A percentile compares a stretch with the other conserved stretches of the same genome.
These are phyloP conservation scores for Penstemon newberryi DNA, from an alignment of 257 asterid genomes.

Conservation along the genomic window DNA sequence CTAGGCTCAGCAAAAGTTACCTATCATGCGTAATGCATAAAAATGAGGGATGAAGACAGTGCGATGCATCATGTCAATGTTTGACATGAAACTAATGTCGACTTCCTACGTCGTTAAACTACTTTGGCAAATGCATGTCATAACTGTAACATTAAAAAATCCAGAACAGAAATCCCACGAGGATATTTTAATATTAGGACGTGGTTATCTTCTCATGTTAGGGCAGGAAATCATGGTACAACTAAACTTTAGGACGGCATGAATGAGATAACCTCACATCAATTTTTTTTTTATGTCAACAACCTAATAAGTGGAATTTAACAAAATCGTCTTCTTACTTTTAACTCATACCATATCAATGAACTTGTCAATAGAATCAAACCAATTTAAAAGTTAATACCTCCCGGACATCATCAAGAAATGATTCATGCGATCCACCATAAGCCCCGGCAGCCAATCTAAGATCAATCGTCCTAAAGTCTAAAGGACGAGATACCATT, in stretches of 20 bases:
- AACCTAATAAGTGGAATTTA: background rate
- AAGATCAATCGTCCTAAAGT: conserved; percentile 88
- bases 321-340: conserved; percentile 7
- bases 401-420: conserved; percentile 92
- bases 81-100: background rate
- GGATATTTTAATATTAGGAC: background rate
- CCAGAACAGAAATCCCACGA: background rate
- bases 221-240: no score
- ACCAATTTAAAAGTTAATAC: conserved; percentile 35
- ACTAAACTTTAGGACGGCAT: no score
- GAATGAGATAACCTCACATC: background rate
- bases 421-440: conserved; percentile 87
- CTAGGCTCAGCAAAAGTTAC: background rate
- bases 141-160: background rate
- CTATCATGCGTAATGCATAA: background rate
- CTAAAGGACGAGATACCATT: conserved; percentile 91
- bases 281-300: background rate
- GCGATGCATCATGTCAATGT: background rate
- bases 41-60: background rate
- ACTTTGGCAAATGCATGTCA: background rate
- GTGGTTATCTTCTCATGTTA: background rate
- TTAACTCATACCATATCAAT: background rate
- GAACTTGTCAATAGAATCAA: conserved; percentile 21
- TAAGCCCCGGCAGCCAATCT: conserved; percentile 91
- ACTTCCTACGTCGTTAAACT: background rate